phyloP scores from a whole-genome alignment of 176 grass and related monocot species.

The Ampelocalamus luodianensis region DNA sequence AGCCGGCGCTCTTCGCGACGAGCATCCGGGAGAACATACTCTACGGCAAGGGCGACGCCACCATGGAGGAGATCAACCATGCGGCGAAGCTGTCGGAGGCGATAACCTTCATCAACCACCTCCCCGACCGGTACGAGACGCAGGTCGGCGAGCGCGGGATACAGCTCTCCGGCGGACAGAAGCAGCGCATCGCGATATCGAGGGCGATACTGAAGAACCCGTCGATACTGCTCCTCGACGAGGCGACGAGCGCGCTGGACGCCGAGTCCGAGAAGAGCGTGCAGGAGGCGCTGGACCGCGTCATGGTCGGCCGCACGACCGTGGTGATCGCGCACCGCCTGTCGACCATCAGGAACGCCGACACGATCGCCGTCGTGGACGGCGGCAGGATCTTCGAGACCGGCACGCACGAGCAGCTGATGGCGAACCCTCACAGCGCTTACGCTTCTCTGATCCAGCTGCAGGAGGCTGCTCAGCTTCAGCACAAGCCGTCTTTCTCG shows the following conservation, averaged over 20 bases:
- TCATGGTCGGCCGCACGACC: constrained; percentile 95
- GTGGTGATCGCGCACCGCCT: constrained; percentile 89
- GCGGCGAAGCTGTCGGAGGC: constrained; percentile 92
- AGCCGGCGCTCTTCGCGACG: constrained; percentile 93
- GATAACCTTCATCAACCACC: constrained; percentile 81
- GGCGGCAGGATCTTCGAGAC: constrained; percentile 82
- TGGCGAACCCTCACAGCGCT: constrained; percentile 54
- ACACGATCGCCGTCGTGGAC: constrained; percentile 91
- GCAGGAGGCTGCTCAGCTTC: constrained; percentile 64
- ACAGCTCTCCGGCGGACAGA: constrained; percentile 93
- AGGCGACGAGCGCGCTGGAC: constrained; percentile 94
- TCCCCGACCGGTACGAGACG: constrained; percentile 84
- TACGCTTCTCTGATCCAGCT: constrained; percentile 83
- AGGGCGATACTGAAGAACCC: constrained; percentile 93
- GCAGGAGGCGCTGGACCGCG: constrained; percentile 87
- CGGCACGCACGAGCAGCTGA: constrained; percentile 88
- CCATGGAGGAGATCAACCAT: constrained; percentile 67
- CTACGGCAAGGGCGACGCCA: constrained; percentile 84
- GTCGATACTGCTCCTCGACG: constrained; percentile 84
- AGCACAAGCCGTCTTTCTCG: constrained; percentile 59
- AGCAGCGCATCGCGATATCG: constrained; percentile 93
- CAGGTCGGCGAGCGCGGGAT: constrained; percentile 96
- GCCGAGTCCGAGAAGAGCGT: constrained; percentile 97
- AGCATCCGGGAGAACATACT: constrained; percentile 98
- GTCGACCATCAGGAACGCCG: constrained; percentile 84